A percentile compares a stretch with the other conserved stretches of the same genome.
phyloP scores from a whole-genome alignment of 1,139 yeast species.

The Nakaseomyces glabratus region DNA sequence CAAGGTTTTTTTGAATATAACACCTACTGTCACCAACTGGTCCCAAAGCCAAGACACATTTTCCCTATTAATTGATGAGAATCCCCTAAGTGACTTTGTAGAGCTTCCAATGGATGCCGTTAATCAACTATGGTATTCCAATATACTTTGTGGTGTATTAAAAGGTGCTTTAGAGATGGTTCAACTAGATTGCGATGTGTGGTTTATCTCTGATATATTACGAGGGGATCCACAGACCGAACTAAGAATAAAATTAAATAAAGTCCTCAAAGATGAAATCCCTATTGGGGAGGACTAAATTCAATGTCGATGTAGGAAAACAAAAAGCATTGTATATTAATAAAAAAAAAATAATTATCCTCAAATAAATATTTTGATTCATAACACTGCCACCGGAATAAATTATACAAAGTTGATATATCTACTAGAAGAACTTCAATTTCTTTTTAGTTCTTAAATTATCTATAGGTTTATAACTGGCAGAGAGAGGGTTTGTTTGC shows the following conservation, averaged over 20 bases:
- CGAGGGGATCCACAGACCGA: constrained; percentile 83
- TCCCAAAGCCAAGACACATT: constrained; percentile 65
- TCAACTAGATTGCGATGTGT: constrained; percentile 81
- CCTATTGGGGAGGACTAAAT: constrained; percentile 95
- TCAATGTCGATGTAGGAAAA: no score
- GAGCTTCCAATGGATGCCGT: constrained; percentile 74
- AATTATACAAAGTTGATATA: no score
- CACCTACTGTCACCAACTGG: constrained; percentile 75
- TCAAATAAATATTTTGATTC: no score
- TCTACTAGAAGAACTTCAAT: no score
- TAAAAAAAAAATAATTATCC: no score
- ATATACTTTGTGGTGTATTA: constrained; percentile 79
- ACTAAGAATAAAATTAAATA: constrained; percentile 59
- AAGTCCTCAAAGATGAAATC: constrained; percentile 80
- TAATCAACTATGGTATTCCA: constrained; percentile 84
- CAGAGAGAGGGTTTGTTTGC: no score
- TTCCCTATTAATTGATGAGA: constrained; percentile 65
- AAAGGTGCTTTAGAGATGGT: constrained; percentile 95
- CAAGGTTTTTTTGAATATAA: constrained; percentile 75
- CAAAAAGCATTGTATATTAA: background rate
- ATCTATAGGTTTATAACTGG: no score
- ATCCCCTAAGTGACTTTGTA: constrained; percentile 91
- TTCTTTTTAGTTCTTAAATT: no score
- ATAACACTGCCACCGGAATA: no score
- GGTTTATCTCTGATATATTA: constrained; percentile 68